These are phyloP conservation scores for Hortiboletus flavorubellus DNA, from an alignment of 768 basidiomycete species.

Conservation along the genomic window DNA sequence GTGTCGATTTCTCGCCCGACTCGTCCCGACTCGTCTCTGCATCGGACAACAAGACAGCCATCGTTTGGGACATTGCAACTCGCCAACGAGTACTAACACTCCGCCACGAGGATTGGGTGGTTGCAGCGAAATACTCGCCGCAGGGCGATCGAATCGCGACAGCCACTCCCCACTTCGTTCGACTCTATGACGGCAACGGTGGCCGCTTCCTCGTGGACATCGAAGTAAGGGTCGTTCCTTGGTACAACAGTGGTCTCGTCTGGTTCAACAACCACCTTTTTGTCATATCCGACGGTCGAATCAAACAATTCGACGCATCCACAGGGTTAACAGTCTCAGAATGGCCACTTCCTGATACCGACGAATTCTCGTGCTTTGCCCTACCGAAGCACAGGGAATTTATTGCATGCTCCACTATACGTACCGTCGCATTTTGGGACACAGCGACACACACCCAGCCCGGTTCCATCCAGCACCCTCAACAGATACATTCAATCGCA, in stretches of 20 bases:
- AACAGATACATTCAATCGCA: background rate
- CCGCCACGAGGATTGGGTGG: background rate
- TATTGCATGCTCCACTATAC: background rate
- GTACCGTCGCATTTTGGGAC: background rate
- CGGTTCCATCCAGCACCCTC: background rate
- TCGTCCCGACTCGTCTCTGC: background rate
- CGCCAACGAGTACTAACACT: background rate
- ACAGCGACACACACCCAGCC: background rate
- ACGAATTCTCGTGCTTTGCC: background rate
- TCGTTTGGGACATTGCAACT: background rate
- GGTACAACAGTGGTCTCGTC: background rate
- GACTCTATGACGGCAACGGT: background rate
- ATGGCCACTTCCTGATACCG: background rate
- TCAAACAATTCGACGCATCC: background rate
- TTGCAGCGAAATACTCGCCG: background rate
- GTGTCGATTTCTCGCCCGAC: constrained; percentile 6
- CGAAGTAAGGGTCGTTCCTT: background rate
- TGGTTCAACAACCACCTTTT: background rate
- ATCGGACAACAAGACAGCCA: background rate
- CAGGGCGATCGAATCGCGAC: background rate
- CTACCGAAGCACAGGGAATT: background rate
- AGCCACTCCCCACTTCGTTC: background rate
- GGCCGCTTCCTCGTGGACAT: background rate
- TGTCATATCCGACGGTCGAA: background rate
- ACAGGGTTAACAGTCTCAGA: background rate